phyloP scores from a whole-genome alignment of 306 rosid species.

The Quercus aquifolioides region DNA sequence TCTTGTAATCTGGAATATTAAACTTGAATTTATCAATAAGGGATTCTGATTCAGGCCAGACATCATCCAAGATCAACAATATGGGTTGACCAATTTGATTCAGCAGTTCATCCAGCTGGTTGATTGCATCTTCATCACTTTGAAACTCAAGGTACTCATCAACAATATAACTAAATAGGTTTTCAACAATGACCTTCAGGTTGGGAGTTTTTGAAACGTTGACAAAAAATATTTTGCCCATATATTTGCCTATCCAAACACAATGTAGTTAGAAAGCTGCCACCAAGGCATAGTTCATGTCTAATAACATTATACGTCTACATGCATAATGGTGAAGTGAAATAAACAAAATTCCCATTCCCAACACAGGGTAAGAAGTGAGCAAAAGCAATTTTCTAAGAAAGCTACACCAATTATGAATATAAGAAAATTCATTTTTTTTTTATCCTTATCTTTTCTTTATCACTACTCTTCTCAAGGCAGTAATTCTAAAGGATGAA shows the following conservation, averaged over 20 bases:
- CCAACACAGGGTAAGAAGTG: no score
- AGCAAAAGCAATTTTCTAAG: no score
- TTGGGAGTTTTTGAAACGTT: constrained; percentile 5
- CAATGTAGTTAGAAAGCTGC: no score
- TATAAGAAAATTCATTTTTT: no score
- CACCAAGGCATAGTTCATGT: no score
- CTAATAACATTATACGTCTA: no score
- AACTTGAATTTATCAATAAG: constrained; percentile 15
- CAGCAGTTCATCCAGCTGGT: constrained; percentile 1
- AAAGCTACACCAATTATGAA: no score
- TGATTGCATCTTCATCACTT: constrained; percentile 5
- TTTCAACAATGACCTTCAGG: constrained; percentile 13
- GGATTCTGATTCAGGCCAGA: constrained; percentile 20
- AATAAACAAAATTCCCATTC: no score
- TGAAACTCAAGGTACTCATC: neutral
- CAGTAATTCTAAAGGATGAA: no score
- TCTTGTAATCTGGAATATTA: constrained; percentile 20
- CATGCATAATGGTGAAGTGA: no score
- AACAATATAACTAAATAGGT: neutral
- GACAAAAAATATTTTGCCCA: constrained; percentile 16
- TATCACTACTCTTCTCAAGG: no score
- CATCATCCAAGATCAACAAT: constrained; percentile 34
- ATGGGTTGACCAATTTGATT: neutral
- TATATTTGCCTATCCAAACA: constrained; percentile 16
- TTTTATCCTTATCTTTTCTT: no score